Evolutionary conservation across 768 basidiomycete genomes (phyloP), one percentile per base, ranked within the genome.

Genomic region (Hydnomerulius pinastri): DNA sequence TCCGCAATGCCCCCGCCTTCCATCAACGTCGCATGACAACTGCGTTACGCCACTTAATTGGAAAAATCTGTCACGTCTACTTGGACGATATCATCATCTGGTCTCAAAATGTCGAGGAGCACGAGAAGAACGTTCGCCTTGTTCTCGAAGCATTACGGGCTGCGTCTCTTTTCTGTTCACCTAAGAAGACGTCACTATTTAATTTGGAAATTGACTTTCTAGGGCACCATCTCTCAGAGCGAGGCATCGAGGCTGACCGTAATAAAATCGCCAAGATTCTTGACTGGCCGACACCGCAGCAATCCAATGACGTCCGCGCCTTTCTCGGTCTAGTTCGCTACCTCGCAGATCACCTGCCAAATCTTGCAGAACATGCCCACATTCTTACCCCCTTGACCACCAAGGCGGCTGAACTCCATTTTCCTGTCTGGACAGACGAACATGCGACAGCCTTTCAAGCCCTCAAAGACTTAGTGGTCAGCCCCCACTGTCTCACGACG

Each of bases 231-330:
- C 68, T 76, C 17, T 67, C 66, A 0, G 41, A 3, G 0, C 10
- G 25, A 0, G 71, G 74, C 0, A 67, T 75, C 4, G 21, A 59
- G 17, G 59, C 69, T 2, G 51, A 52, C 17, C 12, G 17, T 2
- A 15, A 6, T 0, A 51, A 51, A 17, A 39, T 46, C 3, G 45
- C 30, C 0, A 36, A 46, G 2, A 68, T 74, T 11, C 17, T 66
- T 0, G 48, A 63, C 24, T 74, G 73, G 74, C 69, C 69, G 1
- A 44, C 27, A 0, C 72, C 71, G 0, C 55, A 36, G 6, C 56
- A 54, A 0, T 56, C 67, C 0, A 64, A 57, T 9, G n/a, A n/a
- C n/a, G 44, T 59, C n/a, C 44, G 27, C 8, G 21, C 44, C 5
- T 57, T 57, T 24, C 49, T 59, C 0, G 52, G 58, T 4, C 25